Percentiles rank a stretch among this genome's conserved stretches.
Conservation (phyloP, 2,329 filamentous ascomycete species). For the Seiridium cupressi region DNA sequence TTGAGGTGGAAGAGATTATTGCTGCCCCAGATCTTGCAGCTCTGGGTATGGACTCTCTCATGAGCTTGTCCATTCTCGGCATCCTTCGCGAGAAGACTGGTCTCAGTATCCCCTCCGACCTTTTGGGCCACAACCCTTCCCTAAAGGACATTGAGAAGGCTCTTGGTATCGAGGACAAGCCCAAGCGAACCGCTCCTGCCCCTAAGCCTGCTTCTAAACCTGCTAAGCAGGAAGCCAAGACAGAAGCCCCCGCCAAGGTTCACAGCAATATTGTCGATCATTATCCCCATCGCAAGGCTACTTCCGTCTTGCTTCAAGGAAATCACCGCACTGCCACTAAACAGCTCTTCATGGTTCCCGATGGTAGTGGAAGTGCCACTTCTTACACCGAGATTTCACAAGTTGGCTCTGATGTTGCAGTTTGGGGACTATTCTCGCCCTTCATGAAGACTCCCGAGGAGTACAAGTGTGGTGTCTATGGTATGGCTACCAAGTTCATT, state of each 20-base stretch:
- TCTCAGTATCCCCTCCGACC: slow-evolving; percentile 54
- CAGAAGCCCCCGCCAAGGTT: slow-evolving; percentile 17
- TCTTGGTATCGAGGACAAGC: slow-evolving; percentile 50
- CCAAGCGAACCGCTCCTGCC: slow-evolving; percentile 30
- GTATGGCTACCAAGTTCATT: slow-evolving; percentile 64
- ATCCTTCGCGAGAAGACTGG: slow-evolving; percentile 54
- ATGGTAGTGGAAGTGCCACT: slow-evolving; percentile 61
- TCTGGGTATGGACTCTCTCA: slow-evolving; percentile 58
- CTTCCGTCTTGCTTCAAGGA: slow-evolving; percentile 45
- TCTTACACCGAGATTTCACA: slow-evolving; percentile 63
- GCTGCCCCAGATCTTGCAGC: slow-evolving; percentile 53
- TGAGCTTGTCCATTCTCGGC: slow-evolving; percentile 55
- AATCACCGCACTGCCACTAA: slow-evolving; percentile 45
- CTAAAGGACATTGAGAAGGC: slow-evolving; percentile 65
- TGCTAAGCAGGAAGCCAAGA: slow-evolving; percentile 45
- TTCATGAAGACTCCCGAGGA: slow-evolving; percentile 69
- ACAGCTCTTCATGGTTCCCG: slow-evolving; percentile 53
- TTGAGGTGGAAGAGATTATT: slow-evolving; percentile 62
- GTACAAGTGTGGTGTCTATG: slow-evolving; percentile 64
- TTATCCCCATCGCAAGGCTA: slow-evolving; percentile 50
- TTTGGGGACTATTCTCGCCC: slow-evolving; percentile 65
- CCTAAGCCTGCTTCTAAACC: slow-evolving; percentile 20
- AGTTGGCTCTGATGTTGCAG: slow-evolving; percentile 43
- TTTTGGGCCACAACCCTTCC: slow-evolving; percentile 59
- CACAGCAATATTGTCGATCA: slow-evolving; percentile 34